These are phyloP conservation scores for Nicotiana noctiflora DNA, from an alignment of 257 asterid species.

Conservation along the genomic window DNA sequence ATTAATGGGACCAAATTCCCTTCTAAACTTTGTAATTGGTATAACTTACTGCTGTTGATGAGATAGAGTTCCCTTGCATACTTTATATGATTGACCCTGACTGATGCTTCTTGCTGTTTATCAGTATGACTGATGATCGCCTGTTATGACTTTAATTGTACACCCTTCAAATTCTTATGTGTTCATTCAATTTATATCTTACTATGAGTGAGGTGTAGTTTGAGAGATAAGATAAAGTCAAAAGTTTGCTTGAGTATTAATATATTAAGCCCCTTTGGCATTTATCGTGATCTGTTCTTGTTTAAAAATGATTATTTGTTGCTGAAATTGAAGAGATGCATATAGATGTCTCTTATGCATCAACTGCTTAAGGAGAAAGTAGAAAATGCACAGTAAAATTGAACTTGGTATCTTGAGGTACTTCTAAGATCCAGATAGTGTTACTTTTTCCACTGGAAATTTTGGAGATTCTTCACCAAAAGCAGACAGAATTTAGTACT, in stretches of 20 bases:
- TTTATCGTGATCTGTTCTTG: neutral
- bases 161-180: neutral
- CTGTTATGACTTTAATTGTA: neutral
- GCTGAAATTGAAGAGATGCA: slow-evolving; percentile 1
- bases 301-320: neutral
- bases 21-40: neutral
- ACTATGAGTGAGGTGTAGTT: neutral
- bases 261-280: neutral
- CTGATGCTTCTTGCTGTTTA: neutral
- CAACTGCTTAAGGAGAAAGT: neutral
- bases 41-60: neutral
- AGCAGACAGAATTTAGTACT: neutral
- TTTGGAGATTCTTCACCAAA: neutral
- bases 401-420: neutral
- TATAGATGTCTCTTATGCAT: neutral
- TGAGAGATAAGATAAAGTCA: neutral
- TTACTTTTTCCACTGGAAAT: neutral
- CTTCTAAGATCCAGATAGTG: neutral
- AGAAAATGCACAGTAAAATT: neutral
- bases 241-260: neutral
- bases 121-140: neutral
- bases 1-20: neutral
- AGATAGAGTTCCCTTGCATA: neutral
- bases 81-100: neutral
- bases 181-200: neutral